Base-by-base conservation (phyloP, 2,329 filamentous ascomycete genomes). In the Clarireedia paspali region DNA sequence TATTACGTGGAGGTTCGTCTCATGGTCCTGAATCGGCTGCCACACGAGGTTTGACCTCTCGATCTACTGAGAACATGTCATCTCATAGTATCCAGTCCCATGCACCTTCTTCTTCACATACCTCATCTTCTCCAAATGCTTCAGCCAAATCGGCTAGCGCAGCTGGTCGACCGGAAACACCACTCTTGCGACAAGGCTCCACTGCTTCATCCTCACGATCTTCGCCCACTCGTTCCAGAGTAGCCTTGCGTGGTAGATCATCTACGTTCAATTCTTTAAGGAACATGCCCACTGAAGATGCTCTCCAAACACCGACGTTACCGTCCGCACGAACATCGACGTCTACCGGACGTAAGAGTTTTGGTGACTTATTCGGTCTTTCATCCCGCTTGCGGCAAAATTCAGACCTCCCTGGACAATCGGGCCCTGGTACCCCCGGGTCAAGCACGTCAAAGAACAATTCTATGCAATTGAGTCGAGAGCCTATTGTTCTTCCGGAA, bases 311-410 rank as follows among this genome's bases (percentile, higher is more conserved):
- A 3, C 84, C 84, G 4, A 81, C 81, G 24, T 72, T 83, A n/a
- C 67, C 65, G 36, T 68, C 68, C 4, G 63, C 63, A 2, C 80
- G 91, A 51, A 91, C 84, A 5, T 96, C 91, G 1, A 89, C 87
- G 1, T 96, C 90, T 0, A 92, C 87, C n/a, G 91, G 91, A 5
- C 82, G 94, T 54, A 94, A 91, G 71, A 97, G 92, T 71, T 90
- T 99, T 64, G 90, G 91, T 53, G 94, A 96, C 63, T 75, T 97
- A 20, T 84, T 99, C 65, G 86, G 83, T 14, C 74, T 96, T 36
- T 77, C 82, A 20, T 80, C 83, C 60, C 83, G 91, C 60, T 79
- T 96, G 58, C 82, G 92, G 49, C 88, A 95, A 66, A 89, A 89
- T 63, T 88, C 88, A 0, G 91, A 95, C 48, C 80, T 86, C 5